Evolutionary conservation across 1,284 basidiomycete species (phyloP), one percentile per base, ranked within the genome.

Genomic region (Ceratobasidium sp.): DNA sequence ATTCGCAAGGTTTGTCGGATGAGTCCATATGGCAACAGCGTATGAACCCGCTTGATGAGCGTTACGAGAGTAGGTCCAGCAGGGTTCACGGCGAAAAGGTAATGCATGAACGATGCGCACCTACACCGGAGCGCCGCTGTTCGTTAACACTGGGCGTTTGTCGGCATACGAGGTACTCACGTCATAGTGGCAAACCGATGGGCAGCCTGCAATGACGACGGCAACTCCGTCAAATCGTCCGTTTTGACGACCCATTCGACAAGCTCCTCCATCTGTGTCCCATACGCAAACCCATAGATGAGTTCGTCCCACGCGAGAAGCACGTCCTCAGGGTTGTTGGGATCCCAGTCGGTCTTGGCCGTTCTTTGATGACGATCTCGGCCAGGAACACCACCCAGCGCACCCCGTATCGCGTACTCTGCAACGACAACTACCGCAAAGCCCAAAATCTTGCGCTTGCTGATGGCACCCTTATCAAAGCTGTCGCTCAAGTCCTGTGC

Each of bases 161-260:
- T 28, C 2, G 42, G 25, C 6, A 12, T 16, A 42, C 40, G 60
- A 46, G 25, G 30, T 21, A 67, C 64, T 67, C 64, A 67, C 64
- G 64, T 67, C 64, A 67, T 67, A 36, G 64, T 67, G 18, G 64
- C 64, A 67, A 54, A 67, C 40, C 54, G 64, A 44, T 67, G 64
- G 6, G 64, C 64, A 18, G 62, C 51, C 36, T 67, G 64, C 21
- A 67, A 36, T 30, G 49, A 25, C 16, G 36, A 48, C 42, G 64
- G 64, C 23, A 67, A 56, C 25, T 67, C 11, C 3, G 28, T 67
- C 36, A 67, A 42, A 30, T 67, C 64, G n/a, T 56, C 51, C 11
- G 64, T 67, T 28, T 40, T 44, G 9, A 23, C 30, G 2, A 56
- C 51, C 51, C 30, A 67, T 28, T 67, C 64, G 14, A 67, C 64